A percentile compares a stretch with the other conserved stretches of the same genome.
Evolutionary conservation across 1,284 basidiomycete species (phyloP).

Genomic region (Naganishia sp.): DNA sequence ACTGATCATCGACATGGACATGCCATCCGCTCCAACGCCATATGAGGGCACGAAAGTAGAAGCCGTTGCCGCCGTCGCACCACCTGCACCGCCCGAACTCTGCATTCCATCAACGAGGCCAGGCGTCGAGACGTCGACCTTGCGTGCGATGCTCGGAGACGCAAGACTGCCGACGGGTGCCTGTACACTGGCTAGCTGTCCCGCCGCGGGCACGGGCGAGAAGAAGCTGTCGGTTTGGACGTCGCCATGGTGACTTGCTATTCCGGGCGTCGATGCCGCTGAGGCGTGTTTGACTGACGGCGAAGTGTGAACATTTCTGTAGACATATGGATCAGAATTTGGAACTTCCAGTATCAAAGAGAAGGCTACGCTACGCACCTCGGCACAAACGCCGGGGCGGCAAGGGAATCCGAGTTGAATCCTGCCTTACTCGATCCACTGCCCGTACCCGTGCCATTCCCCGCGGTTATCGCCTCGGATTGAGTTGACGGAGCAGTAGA

Average conservation of each 20-base stretch:
- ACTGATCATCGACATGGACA: conserved; percentile 22
- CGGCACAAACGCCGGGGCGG: conserved; percentile 20
- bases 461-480: background rate
- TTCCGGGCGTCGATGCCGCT: conserved; percentile 5
- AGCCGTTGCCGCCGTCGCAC: background rate
- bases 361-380: conserved; percentile 4
- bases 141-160: conserved; percentile 19
- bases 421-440: conserved; percentile 10
- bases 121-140: conserved; percentile 23
- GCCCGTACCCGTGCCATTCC: background rate
- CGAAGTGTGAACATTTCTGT: conserved; percentile 9
- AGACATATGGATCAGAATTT: background rate
- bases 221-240: conserved; percentile 26
- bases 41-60: conserved; percentile 24
- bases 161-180: conserved; percentile 19
- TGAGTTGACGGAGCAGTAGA: background rate
- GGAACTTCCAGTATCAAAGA: background rate
- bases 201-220: conserved; percentile 6
- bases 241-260: conserved; percentile 18
- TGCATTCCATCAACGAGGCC: conserved; percentile 26
- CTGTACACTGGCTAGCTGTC: background rate
- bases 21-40: conserved; percentile 9
- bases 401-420: conserved; percentile 20
- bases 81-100: background rate
- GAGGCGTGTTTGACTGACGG: conserved; percentile 18